These are phyloP conservation scores for Solanum tacnaense DNA, from an alignment of 257 asterid genomes.

Conservation along the genomic window DNA sequence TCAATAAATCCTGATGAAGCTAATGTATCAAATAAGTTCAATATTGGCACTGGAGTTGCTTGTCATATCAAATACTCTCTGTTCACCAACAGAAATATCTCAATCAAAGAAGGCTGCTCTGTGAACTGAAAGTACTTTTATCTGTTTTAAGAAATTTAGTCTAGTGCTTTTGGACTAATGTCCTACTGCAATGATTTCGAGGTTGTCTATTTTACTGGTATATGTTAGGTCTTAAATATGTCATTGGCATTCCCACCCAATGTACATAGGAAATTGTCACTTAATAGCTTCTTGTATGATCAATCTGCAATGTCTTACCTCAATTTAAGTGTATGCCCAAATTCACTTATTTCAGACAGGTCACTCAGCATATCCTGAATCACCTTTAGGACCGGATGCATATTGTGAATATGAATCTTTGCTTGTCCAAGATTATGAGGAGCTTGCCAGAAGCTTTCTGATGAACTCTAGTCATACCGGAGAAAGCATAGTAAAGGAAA, in stretches of 20 bases:
- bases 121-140: background rate
- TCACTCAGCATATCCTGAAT: slow-evolving; percentile 91
- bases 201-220: background rate
- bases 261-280: background rate
- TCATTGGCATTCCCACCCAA: background rate
- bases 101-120: background rate
- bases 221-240: background rate
- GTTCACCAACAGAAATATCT: background rate
- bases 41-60: background rate
- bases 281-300: background rate
- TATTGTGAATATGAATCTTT: slow-evolving; percentile 75
- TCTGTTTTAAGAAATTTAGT: background rate
- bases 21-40: background rate
- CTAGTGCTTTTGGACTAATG: background rate
- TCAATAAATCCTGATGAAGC: background rate
- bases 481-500: slow-evolving; percentile 19
- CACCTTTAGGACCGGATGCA: slow-evolving; percentile 99
- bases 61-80: background rate
- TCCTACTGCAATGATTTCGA: background rate
- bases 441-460: slow-evolving; percentile 49
- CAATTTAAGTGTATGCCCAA: background rate
- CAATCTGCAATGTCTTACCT: background rate
- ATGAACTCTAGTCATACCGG: slow-evolving; percentile 18
- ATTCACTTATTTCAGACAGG: slow-evolving; percentile 42
- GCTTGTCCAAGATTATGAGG: slow-evolving; percentile 88